Evolutionary conservation across 2,329 filamentous ascomycete genomes (phyloP).

Genomic region (Pestalotiopsis sp.): DNA sequence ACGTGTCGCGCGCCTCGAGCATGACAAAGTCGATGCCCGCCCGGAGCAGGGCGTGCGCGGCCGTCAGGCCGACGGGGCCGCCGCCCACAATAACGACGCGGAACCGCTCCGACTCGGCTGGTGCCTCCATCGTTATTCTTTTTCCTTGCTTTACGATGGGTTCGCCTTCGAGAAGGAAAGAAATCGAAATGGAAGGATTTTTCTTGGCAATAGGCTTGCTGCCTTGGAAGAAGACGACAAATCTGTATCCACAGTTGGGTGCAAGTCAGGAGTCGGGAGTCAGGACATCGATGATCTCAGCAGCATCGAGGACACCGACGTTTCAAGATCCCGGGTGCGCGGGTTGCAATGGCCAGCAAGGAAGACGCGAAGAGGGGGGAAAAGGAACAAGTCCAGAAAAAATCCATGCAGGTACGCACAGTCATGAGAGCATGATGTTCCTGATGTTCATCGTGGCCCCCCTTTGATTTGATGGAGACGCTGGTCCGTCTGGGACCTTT

Average conservation of each 20-base stretch:
- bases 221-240: neutral
- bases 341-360: neutral
- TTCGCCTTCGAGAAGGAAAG: neutral
- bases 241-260: conserved; percentile 1
- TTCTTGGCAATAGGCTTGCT: neutral
- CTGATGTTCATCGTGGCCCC: neutral
- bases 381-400: neutral
- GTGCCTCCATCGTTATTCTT: neutral
- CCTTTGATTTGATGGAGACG: neutral
- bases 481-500: neutral
- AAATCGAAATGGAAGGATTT: too few relatives aligned
- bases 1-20: conserved; percentile 10
- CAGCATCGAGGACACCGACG: neutral
- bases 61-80: conserved; percentile 13
- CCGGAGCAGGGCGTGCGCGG: conserved; percentile 11
- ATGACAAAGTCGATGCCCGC: conserved; percentile 16
- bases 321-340: neutral
- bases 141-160: neutral
- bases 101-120: conserved; percentile 2
- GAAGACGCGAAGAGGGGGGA: neutral
- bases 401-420: neutral
- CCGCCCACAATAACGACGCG: conserved; percentile 16
- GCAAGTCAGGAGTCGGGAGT: neutral
- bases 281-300: neutral
- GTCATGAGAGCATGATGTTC: neutral